A percentile compares a stretch with the other conserved stretches of the same genome.
Evolutionary conservation across 176 grass and related monocot species (phyloP).

Genomic region (Eleusine indica): DNA sequence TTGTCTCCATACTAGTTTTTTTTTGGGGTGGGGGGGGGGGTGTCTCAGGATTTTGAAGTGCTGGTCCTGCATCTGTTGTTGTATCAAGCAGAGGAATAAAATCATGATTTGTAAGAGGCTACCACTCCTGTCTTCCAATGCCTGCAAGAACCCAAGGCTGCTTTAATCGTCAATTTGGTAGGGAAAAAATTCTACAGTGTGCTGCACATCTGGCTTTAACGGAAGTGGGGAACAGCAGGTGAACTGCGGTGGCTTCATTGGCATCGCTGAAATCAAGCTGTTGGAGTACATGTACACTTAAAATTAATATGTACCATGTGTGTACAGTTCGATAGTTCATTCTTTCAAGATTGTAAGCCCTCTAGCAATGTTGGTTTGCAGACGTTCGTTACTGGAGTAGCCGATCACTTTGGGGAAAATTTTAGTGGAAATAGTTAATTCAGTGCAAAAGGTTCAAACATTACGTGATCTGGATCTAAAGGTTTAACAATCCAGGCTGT

Average conservation of each 20-base stretch:
- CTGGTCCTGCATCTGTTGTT: conserved; percentile 36
- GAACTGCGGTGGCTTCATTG: not conserved
- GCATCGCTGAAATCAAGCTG: not conserved
- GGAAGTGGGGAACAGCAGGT: not conserved
- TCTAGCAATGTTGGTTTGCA: not conserved
- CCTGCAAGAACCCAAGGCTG: conserved; percentile 26
- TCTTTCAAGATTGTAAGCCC: conserved; percentile 3
- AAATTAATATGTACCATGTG: conserved; percentile 3
- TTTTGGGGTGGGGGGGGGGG: not conserved
- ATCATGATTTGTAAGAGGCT: conserved; percentile 1
- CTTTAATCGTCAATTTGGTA: not conserved
- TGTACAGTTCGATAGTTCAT: conserved; percentile 21
- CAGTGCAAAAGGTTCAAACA: no score
- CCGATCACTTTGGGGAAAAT: not conserved
- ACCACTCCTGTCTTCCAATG: not conserved
- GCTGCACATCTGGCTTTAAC: not conserved
- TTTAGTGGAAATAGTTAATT: no score
- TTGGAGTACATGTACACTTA: not conserved
- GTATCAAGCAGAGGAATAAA: conserved; percentile 49
- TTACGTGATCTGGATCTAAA: no score
- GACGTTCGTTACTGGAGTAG: not conserved
- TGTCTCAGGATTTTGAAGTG: conserved; percentile 19
- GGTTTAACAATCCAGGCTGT: no score
- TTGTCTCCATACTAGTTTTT: conserved; percentile 51
- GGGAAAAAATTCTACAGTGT: not conserved